Base-by-base conservation (phyloP, 31 red algal species). In the Odonthalia washingtoniensis region DNA sequence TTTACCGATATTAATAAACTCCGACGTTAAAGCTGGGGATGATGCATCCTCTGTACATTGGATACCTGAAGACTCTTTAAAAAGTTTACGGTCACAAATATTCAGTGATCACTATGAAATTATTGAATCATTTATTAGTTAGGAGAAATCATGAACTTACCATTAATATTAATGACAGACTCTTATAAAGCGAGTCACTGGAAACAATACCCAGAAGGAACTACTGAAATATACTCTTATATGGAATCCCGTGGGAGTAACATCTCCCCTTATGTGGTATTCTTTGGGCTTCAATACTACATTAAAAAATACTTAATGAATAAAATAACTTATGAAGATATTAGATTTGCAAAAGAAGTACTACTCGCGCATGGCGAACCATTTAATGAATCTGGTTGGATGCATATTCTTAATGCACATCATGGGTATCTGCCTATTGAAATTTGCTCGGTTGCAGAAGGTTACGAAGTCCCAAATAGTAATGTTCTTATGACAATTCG, bases 401-500 rank as follows among this genome's bases (percentile, higher is more conserved):
- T 33, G 33, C 33, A 67, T 67, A 67, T 67, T 67, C 64, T 67
- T 67, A 35, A 67, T 67, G 33, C 27, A 67, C 64, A 67, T 67
- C 30, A 67, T 67, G 64, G 64, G 33, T 67, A 67, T 67, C 64
- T 67, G 33, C 64, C 64, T 67, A 35, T 67, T 33, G 33, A 35
- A 67, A 67, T 67, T 67, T 33, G 33, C 30, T 30, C 64, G 33
- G 64, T 67, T 33, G 30, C 64, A 67, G 64, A 67, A 67, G 64
- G 64, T 33, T 33, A 30, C 27, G 64, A 67, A 67, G 64, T 67
- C 27, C 33, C 64, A 33, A 35, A 33, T 35, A 67, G 64, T 67
- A 67, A 67, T 67, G 64, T 67, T 67, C 33, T 67, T 33, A 67
- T 67, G 64, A 67, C 64, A 67, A 67, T 67, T 35, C 30, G 33